Evolutionary conservation across 2,329 filamentous ascomycete species (phyloP).

Genomic region (Aspergillus ustus): DNA sequence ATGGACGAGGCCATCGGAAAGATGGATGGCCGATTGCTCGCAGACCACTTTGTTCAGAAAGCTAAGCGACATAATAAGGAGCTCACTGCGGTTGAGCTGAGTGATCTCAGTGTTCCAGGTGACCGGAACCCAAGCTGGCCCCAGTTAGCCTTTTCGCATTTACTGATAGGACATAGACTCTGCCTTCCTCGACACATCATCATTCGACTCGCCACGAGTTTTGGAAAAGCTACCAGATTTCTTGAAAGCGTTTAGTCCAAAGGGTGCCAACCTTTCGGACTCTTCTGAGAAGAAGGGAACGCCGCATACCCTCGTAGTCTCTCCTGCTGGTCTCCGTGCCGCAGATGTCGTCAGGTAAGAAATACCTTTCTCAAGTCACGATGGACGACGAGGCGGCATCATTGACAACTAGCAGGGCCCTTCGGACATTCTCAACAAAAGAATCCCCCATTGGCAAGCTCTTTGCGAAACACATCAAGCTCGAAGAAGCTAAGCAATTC

Average conservation of each 20-base stretch:
- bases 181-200: slow-evolving; percentile 78
- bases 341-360: slow-evolving; percentile 77
- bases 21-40: slow-evolving; percentile 82
- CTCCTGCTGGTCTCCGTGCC: slow-evolving; percentile 80
- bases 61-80: slow-evolving; percentile 78
- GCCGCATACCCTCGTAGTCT: slow-evolving; percentile 88
- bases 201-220: slow-evolving; percentile 68
- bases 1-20: slow-evolving; percentile 79
- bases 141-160: background rate
- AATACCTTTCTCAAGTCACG: background rate
- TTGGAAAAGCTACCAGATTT: slow-evolving; percentile 78
- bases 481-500: slow-evolving; percentile 81
- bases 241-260: slow-evolving; percentile 65
- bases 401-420: slow-evolving; percentile 54
- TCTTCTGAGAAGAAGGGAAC: slow-evolving; percentile 71
- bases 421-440: slow-evolving; percentile 80
- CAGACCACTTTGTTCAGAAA: slow-evolving; percentile 82
- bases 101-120: slow-evolving; percentile 81
- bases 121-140: slow-evolving; percentile 30
- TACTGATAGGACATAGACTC: slow-evolving; percentile 58
- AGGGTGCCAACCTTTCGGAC: slow-evolving; percentile 63
- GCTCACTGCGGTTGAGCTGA: slow-evolving; percentile 80
- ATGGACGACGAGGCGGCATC: slow-evolving; percentile 1
- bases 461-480: slow-evolving; percentile 98
- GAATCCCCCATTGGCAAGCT: slow-evolving; percentile 82